A percentile compares a stretch with the other conserved stretches of the same genome.
These are phyloP conservation scores for Acacia melanoxylon DNA, from an alignment of 306 rosid species.

Conservation along the genomic window DNA sequence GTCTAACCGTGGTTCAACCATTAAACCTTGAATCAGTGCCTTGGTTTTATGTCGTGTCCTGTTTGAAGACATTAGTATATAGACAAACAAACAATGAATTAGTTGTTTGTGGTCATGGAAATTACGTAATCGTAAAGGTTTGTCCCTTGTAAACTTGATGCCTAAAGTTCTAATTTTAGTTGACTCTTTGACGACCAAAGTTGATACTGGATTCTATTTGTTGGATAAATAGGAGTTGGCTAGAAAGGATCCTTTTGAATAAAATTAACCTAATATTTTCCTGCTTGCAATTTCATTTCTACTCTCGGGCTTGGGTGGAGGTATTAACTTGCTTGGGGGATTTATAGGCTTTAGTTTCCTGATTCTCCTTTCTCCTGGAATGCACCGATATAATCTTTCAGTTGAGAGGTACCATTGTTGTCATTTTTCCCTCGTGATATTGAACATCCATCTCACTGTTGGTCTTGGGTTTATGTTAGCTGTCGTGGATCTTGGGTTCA, in stretches of 20 bases:
- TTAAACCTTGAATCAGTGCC: not conserved
- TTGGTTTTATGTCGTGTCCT: not conserved
- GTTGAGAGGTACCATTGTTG: not conserved
- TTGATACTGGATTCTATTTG: not conserved
- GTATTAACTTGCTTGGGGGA: not conserved
- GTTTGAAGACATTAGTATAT: not conserved
- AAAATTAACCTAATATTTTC: not conserved
- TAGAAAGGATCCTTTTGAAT: not conserved
- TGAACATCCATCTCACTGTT: not conserved
- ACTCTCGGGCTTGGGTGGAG: not conserved
- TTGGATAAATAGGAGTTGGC: not conserved
- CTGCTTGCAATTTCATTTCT: not conserved
- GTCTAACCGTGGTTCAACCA: not conserved
- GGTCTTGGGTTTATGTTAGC: not conserved
- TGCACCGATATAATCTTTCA: not conserved
- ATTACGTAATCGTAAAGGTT: not conserved
- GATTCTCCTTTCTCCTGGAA: not conserved
- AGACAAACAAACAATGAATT: not conserved
- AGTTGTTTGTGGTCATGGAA: not conserved
- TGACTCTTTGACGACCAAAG: not conserved
- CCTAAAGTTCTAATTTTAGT: not conserved
- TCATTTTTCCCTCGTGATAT: not conserved
- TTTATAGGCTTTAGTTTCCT: not conserved
- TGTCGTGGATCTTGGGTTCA: not conserved
- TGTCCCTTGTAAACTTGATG: not conserved